Base-by-base conservation (phyloP, 2,329 filamentous ascomycete genomes). In the Hypocrella siamensis region DNA sequence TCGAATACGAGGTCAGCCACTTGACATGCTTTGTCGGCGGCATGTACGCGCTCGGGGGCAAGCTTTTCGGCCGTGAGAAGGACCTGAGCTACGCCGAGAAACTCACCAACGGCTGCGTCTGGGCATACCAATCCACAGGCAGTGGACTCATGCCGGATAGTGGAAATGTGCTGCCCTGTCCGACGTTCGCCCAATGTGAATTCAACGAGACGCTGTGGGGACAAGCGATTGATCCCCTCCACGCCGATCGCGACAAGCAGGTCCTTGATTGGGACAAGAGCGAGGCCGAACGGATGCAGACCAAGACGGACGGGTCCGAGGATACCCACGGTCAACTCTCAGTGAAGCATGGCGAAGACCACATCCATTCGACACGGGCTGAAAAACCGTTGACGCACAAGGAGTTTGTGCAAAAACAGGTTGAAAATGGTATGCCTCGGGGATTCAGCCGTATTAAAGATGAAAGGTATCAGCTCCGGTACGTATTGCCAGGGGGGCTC, bases 11-110 rank as follows among this genome's bases (percentile, higher is more conserved):
- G 38, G 58, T 70, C 6, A 64, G 67, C 0, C 71, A 79, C 45
- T 56, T 79, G 31, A 73, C 72, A 4, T 81, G 76, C 48, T 81
- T 77, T 45, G 59, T 67, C 1, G 75, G 76, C 4, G 76, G 74
- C 11, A 71, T 76, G 58, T 66, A 77, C 21, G 74, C 61, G 2
- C 62, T 81, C 14, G 73, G 65, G 5, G 67, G 74, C 1, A 68
- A 62, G 33, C 54, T 77, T 17, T 67, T 78, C 36, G 54, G 25
- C 19, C 57, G 36, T 39, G 44, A 56, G 1, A 51, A 59, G 10
- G 60, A 72, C 35, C 46, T 72, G 7, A 46, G 51, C 5, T 53
- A 62, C 10, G 68, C 57, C 5, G 52, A 56, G 31, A 60, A 58
- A 38, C 49, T 73, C 10, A 60, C 67, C 0, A 52, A 60, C 15